Base-by-base conservation (phyloP, 495 filamentous ascomycete species). In the Xylaria nigripes region DNA sequence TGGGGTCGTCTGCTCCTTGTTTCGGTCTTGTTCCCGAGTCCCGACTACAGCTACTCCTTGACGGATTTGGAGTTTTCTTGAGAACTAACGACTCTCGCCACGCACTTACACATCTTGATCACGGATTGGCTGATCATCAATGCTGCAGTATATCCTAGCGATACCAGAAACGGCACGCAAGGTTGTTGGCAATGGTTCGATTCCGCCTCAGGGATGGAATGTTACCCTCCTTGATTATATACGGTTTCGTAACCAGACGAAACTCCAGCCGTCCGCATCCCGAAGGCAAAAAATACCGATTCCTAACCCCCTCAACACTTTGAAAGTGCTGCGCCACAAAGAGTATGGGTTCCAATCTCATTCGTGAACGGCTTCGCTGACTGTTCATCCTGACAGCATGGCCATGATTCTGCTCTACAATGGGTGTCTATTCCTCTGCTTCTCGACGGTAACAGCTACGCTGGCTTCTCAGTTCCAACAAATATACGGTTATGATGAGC, bases 131-230 rank as follows among this genome's bases (percentile, higher is more conserved):
- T 40, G n/a, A 40, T 18, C 18, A 40, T 5, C 36, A 1, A 19
- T 42, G 0, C n/a, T 25, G 23, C 29, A 54, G 1, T 82, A 79
- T 56, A 43, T 75, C 15, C 34, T 86, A 41, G 60, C 72, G 9
- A 71, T 86, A 15, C 85, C 85, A 2, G 86, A 89, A 67, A 90
- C 86, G 5, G 78, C 76, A 50, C 73, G 86, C 7, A 83, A 79
- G 13, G 77, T 91, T 3, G 86, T 90, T 0, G 86, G 84, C 0
- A 84, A 89, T 64, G 87, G 87, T 15, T 81, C 77, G 2, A 72
- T 82, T 1, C 77, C 76, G 0, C 68, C 80, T 2, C 73, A 65
- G 55, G 72, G 75, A 0, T 76, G 77, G 73, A 84, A 82, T 59
- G 75, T 72, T 65, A 74, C 73, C 0, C 46, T 72, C 1, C 2